phyloP scores from a whole-genome alignment of 2,329 filamentous ascomycete species.

The Pestalotiopsis sp. region DNA sequence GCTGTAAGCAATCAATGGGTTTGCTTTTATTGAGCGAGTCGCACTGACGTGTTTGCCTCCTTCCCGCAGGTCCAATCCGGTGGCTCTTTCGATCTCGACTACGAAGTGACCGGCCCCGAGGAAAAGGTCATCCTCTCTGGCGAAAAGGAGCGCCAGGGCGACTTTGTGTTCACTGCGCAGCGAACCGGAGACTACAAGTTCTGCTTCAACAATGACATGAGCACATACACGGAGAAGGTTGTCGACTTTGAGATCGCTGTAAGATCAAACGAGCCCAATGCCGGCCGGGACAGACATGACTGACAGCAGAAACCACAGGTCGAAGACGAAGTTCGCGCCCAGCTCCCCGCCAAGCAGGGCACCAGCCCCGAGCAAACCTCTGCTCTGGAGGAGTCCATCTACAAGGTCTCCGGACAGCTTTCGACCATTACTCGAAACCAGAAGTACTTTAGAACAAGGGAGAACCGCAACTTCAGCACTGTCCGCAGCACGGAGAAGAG shows the following conservation, averaged over 20 bases:
- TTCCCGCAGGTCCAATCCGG: conserved; percentile 85
- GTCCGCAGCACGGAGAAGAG: conserved; percentile 93
- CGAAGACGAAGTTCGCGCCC: conserved; percentile 83
- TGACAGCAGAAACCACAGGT: conserved; percentile 57
- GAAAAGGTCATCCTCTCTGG: conserved; percentile 83
- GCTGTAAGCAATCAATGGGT: conserved; percentile 63
- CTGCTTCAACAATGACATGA: conserved; percentile 99
- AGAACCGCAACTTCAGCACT: conserved; percentile 98
- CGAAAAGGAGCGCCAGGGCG: conserved; percentile 89
- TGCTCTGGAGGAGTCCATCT: conserved; percentile 88
- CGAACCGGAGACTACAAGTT: conserved; percentile 89
- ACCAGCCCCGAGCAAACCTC: conserved; percentile 87
- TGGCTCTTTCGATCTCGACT: conserved; percentile 97
- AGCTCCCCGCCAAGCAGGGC: conserved; percentile 86
- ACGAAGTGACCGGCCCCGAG: conserved; percentile 80
- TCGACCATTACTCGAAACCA: conserved; percentile 96
- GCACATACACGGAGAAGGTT: conserved; percentile 94
- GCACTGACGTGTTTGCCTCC: neutral
- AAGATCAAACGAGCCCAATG: conserved; percentile 34
- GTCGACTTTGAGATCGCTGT: conserved; percentile 98
- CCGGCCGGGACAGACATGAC: neutral
- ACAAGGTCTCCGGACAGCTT: conserved; percentile 90
- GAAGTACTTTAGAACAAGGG: conserved; percentile 98
- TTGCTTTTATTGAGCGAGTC: neutral
- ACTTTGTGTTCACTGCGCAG: conserved; percentile 96